Base-by-base conservation (phyloP, 495 filamentous ascomycete species). In the Podospora pseudopauciseta region DNA sequence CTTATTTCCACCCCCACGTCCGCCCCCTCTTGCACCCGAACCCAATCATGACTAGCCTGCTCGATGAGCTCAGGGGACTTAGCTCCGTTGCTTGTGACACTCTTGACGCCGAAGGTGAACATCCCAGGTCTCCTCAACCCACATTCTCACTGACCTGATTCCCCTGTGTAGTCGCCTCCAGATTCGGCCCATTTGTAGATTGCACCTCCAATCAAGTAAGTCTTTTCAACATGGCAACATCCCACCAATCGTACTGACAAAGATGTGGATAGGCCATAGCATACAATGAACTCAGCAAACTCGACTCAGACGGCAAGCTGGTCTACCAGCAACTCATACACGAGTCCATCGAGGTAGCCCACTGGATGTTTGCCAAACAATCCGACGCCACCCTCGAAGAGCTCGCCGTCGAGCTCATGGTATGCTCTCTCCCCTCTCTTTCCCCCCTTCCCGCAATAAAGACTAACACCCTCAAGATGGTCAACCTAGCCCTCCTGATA, bases 171-270 rank as follows among this genome's bases (percentile, higher is more conserved):
- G 87, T 88, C 5, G 82, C 85, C n/a, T 80, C 78, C 69, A 73
- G 80, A 18, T 73, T 87, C 0, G 88, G 87, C 15, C 86, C 86
- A 0, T 90, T 90, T 69, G 79, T 82, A 20, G 87, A 90, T 68
- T 89, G 85, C 71, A 90, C 88, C n/a, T 89, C 87, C 3, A 90
- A 89, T 67, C 87, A 89, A 76, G 86, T 87, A 74, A 61, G 72
- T 39, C 18, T 39, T 63, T 67, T n/a, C 26, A 28, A 58, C 0
- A 5, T 39, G 34, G 11, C 3, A 39, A 11, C 0, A 23, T 1
- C 30, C 7, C 30, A 32, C 30, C 30, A 5, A 2, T 49, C 6
- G 5, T 0, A 49, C 13, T 49, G 15, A 49, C 59, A n/a, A 32
- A 9, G 20, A 2, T 11, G 9, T 4, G 20, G 13, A 20, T 32